Conservation (phyloP, 768 basidiomycete genomes). For the Termitomyces sp. region DNA sequence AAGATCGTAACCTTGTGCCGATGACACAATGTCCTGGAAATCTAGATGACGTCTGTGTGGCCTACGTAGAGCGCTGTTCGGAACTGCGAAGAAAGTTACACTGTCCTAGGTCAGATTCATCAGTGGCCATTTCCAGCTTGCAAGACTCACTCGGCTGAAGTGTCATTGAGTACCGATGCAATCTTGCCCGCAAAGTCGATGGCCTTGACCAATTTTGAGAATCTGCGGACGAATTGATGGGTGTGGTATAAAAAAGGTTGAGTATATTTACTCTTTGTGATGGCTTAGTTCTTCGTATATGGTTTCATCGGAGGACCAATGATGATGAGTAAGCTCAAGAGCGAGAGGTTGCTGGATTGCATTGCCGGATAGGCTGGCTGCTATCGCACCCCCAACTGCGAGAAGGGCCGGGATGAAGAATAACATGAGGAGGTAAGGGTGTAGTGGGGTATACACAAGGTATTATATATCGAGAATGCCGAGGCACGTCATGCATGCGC, state of each 20-base stretch:
- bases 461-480: background rate
- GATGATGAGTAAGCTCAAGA: background rate
- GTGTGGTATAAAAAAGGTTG: background rate
- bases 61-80: conserved; percentile 35
- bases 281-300: conserved; percentile 7
- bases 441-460: background rate
- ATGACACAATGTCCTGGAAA: conserved; percentile 4
- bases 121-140: no score
- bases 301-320: conserved; percentile 5
- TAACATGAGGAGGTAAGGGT: background rate
- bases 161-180: conserved; percentile 13
- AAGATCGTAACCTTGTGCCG: conserved; percentile 8
- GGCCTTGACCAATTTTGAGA: conserved; percentile 18
- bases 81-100: conserved; percentile 51
- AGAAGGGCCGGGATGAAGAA: background rate
- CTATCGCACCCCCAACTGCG: background rate
- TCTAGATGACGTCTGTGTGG: conserved; percentile 7
- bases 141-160: conserved; percentile 8
- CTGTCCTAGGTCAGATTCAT: conserved; percentile 18
- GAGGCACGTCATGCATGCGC: conserved; percentile 1
- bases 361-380: background rate
- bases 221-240: conserved; percentile 8
- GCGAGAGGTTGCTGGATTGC: background rate
- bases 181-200: conserved; percentile 19
- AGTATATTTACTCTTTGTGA: conserved; percentile 3